Conservation (phyloP, 208 protist species). For the Crithidia brevicula region DNA sequence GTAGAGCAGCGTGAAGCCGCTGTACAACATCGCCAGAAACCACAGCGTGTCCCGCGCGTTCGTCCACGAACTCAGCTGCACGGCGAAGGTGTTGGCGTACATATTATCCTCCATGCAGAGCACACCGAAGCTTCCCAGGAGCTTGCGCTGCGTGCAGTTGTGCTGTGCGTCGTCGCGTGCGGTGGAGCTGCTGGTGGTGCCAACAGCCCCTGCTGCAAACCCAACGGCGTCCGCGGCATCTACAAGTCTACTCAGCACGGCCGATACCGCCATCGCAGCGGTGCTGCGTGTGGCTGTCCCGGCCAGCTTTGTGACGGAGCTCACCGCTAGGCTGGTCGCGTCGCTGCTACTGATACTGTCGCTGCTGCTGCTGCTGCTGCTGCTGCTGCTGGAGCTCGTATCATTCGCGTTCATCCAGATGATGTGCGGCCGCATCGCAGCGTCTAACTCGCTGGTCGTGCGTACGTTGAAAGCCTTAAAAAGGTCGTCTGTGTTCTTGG, state of each 20-base stretch:
- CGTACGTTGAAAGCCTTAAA: constrained; percentile 51
- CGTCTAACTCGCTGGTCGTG: constrained; percentile 42
- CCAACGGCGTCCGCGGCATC: neutral
- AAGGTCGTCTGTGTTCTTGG: constrained; percentile 53
- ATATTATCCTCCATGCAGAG: constrained; percentile 75
- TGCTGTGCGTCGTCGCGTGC: constrained; percentile 4
- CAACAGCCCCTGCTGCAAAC: neutral
- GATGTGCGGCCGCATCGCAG: constrained; percentile 45
- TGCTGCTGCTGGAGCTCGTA: neutral
- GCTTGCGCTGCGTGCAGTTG: constrained; percentile 33
- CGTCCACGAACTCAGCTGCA: constrained; percentile 73
- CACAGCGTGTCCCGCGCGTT: constrained; percentile 67
- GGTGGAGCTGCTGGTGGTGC: neutral
- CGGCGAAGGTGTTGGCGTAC: constrained; percentile 60
- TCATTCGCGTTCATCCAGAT: constrained; percentile 15
- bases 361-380: neutral
- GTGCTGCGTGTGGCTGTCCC: neutral
- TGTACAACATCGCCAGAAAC: constrained; percentile 76
- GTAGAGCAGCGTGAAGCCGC: constrained; percentile 55
- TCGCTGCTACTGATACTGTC: neutral
- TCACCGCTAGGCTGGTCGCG: neutral
- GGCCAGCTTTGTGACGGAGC: neutral
- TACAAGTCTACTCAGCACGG: neutral
- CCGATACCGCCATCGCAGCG: neutral
- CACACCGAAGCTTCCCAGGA: constrained; percentile 51